Base-by-base conservation (phyloP, 1,139 yeast species). In the Groenewaldozyma auringiensis region DNA sequence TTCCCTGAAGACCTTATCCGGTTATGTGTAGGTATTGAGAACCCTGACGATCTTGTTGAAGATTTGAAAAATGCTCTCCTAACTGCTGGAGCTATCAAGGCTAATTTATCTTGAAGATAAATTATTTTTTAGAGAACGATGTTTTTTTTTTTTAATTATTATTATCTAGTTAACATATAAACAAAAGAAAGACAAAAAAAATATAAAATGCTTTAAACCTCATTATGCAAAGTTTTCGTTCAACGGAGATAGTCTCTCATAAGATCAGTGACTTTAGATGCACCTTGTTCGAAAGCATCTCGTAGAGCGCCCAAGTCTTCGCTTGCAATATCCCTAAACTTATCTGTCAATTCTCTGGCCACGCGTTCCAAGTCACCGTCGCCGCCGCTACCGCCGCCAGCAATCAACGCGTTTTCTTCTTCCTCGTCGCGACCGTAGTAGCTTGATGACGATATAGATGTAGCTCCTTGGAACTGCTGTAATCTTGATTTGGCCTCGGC, bases 231-330 rank as follows among this genome's bases (percentile, higher is more conserved):
- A n/a, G n/a, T n/a, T n/a, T n/a, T n/a, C 18, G 18, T 52, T 44
- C 63, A 76, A 59, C 86, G 72, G 60, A 88, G 69, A 62, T 85
- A 86, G 62, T 88, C 96, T 59, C 96, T 78, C 69, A 89, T 72
- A 62, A 83, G 80, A 35, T 82, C 83, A 33, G 94, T 88, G 49
- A 89, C 72, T 66, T 83, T 87, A 59, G 81, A 83, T 21, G 96
- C 96, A 50, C 97, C 97, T 55, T 81, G 88, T 65, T 89, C 97
- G 54, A 92, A 74, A n/a, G 89, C 96, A 65, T 86, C 95, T 67
- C 85, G 88, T 60, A 92, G 70, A 41, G 82, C 87, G 47, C 83
- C 87, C 63, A 92, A 70, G 65, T 92, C 97, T 58, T 89, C 95
- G 55, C 84, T 86, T 37, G 94, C 85, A 57, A 85, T 78, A 45